phyloP scores from a whole-genome alignment of 1,284 basidiomycete species.

The Fomitiporia mediterranea region DNA sequence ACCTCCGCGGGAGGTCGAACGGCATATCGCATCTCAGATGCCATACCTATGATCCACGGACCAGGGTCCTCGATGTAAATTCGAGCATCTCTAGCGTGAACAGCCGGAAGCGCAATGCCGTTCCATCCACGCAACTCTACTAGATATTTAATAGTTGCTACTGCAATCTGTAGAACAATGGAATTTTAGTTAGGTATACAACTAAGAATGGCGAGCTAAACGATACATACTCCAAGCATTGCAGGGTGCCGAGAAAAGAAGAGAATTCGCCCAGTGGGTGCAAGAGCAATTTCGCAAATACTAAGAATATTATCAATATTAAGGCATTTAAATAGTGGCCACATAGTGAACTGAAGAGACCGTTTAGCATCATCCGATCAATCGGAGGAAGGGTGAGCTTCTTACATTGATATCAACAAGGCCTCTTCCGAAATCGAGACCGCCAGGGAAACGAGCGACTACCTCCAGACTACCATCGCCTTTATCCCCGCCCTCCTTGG shows the following conservation, averaged over 20 bases:
- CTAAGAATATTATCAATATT: slow-evolving; percentile 93
- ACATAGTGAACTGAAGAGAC: slow-evolving; percentile 72
- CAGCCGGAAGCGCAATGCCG: slow-evolving; percentile 79
- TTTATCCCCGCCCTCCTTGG: slow-evolving; percentile 41
- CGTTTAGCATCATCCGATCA: not conserved
- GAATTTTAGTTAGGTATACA: not conserved
- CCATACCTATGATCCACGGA: slow-evolving; percentile 91
- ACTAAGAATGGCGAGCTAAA: not conserved
- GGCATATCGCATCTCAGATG: slow-evolving; percentile 81
- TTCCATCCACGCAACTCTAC: slow-evolving; percentile 94
- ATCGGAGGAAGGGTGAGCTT: not conserved
- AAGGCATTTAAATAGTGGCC: slow-evolving; percentile 93
- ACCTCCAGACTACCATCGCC: slow-evolving; percentile 72
- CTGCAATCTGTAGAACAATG: slow-evolving; percentile 54
- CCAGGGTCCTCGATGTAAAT: slow-evolving; percentile 86
- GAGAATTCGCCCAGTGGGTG: slow-evolving; percentile 87
- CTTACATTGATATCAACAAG: slow-evolving; percentile 72
- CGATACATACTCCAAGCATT: slow-evolving; percentile 70
- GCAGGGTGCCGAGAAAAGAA: slow-evolving; percentile 90
- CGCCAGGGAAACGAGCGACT: slow-evolving; percentile 80
- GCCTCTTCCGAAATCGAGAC: slow-evolving; percentile 78
- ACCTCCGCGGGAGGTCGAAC: slow-evolving; percentile 75
- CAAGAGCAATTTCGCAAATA: slow-evolving; percentile 91
- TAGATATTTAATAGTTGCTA: slow-evolving; percentile 86
- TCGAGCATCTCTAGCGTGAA: slow-evolving; percentile 87